Evolutionary conservation across 1,139 yeast species (phyloP).

Genomic region (Scheffersomyces titani): DNA sequence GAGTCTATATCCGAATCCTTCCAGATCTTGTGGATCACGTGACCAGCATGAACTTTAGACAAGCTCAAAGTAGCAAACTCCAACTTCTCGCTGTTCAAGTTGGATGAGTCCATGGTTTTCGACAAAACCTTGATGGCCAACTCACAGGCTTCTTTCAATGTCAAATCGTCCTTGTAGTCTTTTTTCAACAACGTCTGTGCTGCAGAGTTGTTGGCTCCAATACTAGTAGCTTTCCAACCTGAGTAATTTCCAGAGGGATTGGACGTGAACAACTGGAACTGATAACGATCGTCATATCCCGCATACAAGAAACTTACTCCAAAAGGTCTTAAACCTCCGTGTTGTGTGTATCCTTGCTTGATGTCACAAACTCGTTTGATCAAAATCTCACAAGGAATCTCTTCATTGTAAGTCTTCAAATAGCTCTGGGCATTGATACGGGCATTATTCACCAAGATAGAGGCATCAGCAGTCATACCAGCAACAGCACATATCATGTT

Average conservation of each 20-base stretch:
- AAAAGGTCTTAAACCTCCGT: conserved; percentile 97
- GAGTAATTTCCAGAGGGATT: conserved; percentile 97
- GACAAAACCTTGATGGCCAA: conserved; percentile 89
- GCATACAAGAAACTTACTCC: conserved; percentile 97
- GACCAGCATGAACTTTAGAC: conserved; percentile 48
- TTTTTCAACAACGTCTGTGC: conserved; percentile 95
- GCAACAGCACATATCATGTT: conserved; percentile 94
- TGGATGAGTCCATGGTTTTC: conserved; percentile 90
- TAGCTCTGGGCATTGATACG: conserved; percentile 83
- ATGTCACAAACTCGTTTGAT: conserved; percentile 89
- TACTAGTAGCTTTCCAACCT: conserved; percentile 98
- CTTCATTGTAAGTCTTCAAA: conserved; percentile 82
- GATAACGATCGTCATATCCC: conserved; percentile 88
- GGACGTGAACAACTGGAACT: conserved; percentile 90
- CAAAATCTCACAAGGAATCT: conserved; percentile 86
- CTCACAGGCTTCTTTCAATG: conserved; percentile 78
- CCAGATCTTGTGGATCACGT: conserved; percentile 74
- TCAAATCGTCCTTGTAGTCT: conserved; percentile 84
- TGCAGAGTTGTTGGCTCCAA: conserved; percentile 94
- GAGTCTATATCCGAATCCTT: conserved; percentile 72
- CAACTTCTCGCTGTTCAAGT: conserved; percentile 81
- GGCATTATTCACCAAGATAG: conserved; percentile 86
- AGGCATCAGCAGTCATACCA: conserved; percentile 97
- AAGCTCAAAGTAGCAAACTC: conserved; percentile 80
- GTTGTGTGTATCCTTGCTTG: conserved; percentile 98